A percentile compares a stretch with the other conserved stretches of the same genome.
Conservation (phyloP, 371 early-diverging fungal genomes). For the Lichtheimia ramosa region DNA sequence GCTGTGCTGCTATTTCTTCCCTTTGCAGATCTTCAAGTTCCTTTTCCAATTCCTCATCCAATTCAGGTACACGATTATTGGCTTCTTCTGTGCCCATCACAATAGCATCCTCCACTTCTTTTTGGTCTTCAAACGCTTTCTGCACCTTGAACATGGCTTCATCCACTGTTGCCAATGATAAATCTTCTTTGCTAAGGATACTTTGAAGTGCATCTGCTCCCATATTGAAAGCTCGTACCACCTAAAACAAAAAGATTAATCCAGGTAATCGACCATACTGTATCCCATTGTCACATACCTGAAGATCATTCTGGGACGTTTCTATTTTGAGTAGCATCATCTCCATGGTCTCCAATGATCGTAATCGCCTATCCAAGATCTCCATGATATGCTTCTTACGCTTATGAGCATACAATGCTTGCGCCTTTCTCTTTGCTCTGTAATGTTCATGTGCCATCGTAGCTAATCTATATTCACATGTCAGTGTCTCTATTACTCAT, state of each 20-base stretch:
- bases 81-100: constrained; percentile 25
- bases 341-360: constrained; percentile 58
- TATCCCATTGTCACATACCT: constrained; percentile 33
- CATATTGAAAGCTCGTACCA: constrained; percentile 53
- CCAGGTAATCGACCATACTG: background rate
- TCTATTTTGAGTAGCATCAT: constrained; percentile 53
- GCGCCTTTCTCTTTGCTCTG: constrained; percentile 29
- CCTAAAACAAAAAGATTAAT: constrained; percentile 19
- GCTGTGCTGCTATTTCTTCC: constrained; percentile 2
- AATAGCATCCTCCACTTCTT: constrained; percentile 57
- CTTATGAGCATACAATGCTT: constrained; percentile 50
- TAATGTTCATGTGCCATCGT: constrained; percentile 18
- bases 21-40: constrained; percentile 40
- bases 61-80: constrained; percentile 2
- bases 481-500: background rate
- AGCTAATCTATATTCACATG: constrained; percentile 16
- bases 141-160: constrained; percentile 49
- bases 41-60: constrained; percentile 42
- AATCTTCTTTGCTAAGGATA: constrained; percentile 30
- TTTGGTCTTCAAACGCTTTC: constrained; percentile 50
- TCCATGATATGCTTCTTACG: constrained; percentile 40
- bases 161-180: constrained; percentile 45
- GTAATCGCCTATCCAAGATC: constrained; percentile 44
- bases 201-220: constrained; percentile 50
- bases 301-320: constrained; percentile 53